Conservation (phyloP, 208 protist species). For the Leishmania major region DNA sequence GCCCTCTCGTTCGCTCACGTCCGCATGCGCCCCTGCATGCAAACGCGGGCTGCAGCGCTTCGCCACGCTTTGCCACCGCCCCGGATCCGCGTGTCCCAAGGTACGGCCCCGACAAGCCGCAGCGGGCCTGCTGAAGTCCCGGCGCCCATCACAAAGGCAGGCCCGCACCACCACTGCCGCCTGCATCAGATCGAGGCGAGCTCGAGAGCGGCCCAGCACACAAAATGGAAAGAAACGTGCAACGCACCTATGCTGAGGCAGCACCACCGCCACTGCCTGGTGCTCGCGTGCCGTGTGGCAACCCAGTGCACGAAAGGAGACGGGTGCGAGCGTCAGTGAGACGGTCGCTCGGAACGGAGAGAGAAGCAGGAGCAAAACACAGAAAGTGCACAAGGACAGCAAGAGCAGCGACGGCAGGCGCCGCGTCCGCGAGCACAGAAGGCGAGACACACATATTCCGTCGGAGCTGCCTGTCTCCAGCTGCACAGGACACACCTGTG, state of each 20-base stretch:
- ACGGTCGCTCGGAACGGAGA: background rate
- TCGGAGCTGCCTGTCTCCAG: too few relatives aligned
- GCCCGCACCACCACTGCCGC: background rate
- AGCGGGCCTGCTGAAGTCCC: background rate
- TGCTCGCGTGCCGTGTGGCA: background rate
- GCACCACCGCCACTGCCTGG: background rate
- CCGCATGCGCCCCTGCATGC: background rate
- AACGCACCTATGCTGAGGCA: background rate
- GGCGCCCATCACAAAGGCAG: background rate
- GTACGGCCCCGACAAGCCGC: conserved; percentile 9
- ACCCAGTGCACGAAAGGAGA: background rate
- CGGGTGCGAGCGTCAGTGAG: background rate
- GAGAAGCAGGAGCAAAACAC: background rate
- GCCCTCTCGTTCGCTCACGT: background rate
- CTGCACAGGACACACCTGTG: background rate
- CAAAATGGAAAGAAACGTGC: background rate
- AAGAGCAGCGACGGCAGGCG: background rate
- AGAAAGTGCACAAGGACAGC: background rate
- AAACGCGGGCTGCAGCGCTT: background rate
- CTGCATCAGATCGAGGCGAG: background rate
- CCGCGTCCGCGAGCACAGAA: too few relatives aligned
- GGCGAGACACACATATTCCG: too few relatives aligned
- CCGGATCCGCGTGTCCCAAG: background rate
- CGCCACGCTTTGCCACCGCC: background rate
- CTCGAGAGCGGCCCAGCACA: background rate